These are phyloP conservation scores for Spergularia marina DNA, from an alignment of 148 eudicot species.

Conservation along the genomic window DNA sequence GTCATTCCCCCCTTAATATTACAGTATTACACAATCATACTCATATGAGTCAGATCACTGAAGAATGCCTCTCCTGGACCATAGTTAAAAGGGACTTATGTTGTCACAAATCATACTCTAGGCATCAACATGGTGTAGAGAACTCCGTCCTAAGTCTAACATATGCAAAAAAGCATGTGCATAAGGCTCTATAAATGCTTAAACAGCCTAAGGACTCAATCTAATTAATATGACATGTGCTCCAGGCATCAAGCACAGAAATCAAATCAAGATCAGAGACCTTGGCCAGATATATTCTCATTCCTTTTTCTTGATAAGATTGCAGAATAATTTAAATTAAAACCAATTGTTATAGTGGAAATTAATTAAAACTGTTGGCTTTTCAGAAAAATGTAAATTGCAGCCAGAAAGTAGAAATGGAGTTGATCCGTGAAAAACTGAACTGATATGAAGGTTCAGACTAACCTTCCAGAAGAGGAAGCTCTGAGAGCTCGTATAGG, in stretches of 20 bases:
- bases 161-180: too few species aligned
- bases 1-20: too few species aligned
- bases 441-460: constrained; percentile 3
- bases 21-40: too few species aligned
- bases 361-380: neutral
- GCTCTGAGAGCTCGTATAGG: constrained; percentile 96
- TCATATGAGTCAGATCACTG: too few species aligned
- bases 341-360: constrained; percentile 1
- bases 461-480: constrained; percentile 97
- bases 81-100: too few species aligned
- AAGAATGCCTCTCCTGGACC: too few species aligned
- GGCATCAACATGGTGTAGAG: neutral
- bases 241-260: neutral
- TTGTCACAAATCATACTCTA: neutral
- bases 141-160: too few species aligned
- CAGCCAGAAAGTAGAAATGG: neutral
- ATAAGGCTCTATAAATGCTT: too few species aligned
- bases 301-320: neutral
- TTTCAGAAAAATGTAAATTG: constrained; percentile 7
- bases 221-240: neutral
- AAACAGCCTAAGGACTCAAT: too few species aligned
- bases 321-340: neutral
- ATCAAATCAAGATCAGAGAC: neutral
- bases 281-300: neutral
- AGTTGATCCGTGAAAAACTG: neutral